Conservation (phyloP, 1,139 yeast genomes). For the Lodderomyces jiufengensis region DNA sequence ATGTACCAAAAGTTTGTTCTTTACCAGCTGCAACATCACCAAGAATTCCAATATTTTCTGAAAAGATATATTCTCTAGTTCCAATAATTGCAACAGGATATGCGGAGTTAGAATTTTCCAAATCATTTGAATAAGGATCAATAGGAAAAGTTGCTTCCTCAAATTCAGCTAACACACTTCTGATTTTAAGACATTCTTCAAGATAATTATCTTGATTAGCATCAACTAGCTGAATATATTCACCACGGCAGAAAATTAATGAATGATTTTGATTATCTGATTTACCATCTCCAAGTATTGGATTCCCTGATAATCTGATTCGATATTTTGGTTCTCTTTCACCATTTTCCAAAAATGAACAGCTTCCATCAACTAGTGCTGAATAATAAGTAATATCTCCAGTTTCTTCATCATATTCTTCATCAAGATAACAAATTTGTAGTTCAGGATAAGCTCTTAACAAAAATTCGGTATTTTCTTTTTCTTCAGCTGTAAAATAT, state of each 20-base stretch:
- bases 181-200: conserved; percentile 80
- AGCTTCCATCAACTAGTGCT: conserved; percentile 42
- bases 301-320: conserved; percentile 73
- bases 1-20: conserved; percentile 88
- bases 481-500: conserved; percentile 32
- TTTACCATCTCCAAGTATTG: conserved; percentile 86
- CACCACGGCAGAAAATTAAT: conserved; percentile 74
- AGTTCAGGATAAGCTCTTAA: conserved; percentile 44
- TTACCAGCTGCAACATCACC: conserved; percentile 95
- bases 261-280: conserved; percentile 84
- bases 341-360: conserved; percentile 34
- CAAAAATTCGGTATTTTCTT: conserved; percentile 34
- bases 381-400: conserved; percentile 30
- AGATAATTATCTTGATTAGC: conserved; percentile 86
- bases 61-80: conserved; percentile 83
- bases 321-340: conserved; percentile 44
- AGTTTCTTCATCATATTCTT: conserved; percentile 25
- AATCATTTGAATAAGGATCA: conserved; percentile 1
- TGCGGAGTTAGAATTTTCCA: conserved; percentile 14
- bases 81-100: conserved; percentile 82
- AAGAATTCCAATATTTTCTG: conserved; percentile 78
- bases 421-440: conserved; percentile 42
- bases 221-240: conserved; percentile 81
- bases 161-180: conserved; percentile 75
- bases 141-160: conserved; percentile 51